Evolutionary conservation across 129 eudicot genomes (phyloP).

Genomic region (Saposhnikovia divaricata): DNA sequence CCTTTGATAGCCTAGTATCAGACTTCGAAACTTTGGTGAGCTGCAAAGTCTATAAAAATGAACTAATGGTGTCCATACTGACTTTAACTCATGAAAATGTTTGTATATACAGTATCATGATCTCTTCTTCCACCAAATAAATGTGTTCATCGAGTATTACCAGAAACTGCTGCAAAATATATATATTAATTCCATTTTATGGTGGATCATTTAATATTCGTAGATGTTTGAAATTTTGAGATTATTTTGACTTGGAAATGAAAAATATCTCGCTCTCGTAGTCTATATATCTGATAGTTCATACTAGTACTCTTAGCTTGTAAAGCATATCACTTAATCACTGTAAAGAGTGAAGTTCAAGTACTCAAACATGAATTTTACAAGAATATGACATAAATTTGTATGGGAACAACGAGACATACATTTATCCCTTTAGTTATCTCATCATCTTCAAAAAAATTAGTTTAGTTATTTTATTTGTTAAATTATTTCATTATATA

Average conservation of each 20-base stretch:
- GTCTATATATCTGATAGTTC: neutral
- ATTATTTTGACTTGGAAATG: neutral
- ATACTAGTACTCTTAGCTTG: too few relatives aligned
- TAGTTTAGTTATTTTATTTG: too few relatives aligned
- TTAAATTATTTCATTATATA: too few relatives aligned
- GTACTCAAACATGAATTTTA: too few relatives aligned
- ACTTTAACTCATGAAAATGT: slow-evolving; percentile 2
- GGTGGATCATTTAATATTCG: slow-evolving; percentile 2
- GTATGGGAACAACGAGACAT: too few relatives aligned
- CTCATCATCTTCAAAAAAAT: too few relatives aligned
- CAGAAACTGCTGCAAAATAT: neutral
- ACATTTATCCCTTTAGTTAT: too few relatives aligned
- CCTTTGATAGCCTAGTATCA: neutral
- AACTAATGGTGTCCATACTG: neutral
- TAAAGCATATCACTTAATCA: neutral
- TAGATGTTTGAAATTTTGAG: neutral
- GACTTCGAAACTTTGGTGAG: neutral
- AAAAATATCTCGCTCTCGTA: neutral
- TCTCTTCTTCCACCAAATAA: neutral
- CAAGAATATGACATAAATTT: too few relatives aligned
- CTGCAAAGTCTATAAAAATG: neutral
- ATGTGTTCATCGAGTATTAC: neutral
- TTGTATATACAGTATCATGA: neutral
- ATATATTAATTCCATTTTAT: neutral
- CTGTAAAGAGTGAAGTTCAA: neutral